Percentiles rank a stretch among this genome's conserved stretches.
These are phyloP conservation scores for Oryza meridionalis DNA, from an alignment of 176 grass and related monocot species.

Conservation along the genomic window DNA sequence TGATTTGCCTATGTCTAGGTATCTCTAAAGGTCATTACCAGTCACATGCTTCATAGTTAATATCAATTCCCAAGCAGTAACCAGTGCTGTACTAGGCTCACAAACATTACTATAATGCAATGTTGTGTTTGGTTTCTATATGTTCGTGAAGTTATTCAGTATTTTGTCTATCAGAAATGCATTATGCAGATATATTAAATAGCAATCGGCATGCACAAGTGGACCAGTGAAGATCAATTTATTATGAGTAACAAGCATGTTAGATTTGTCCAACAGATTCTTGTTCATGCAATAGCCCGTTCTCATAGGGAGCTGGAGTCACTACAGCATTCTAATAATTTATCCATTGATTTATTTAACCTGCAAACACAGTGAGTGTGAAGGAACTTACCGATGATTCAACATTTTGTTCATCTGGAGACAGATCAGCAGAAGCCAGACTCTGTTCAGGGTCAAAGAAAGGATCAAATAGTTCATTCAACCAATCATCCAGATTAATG, in stretches of 20 bases:
- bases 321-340: background rate
- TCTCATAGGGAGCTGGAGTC: background rate
- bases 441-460: constrained; percentile 31
- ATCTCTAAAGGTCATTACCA: background rate
- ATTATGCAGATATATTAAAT: background rate
- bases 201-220: background rate
- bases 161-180: background rate
- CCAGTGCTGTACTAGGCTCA: background rate
- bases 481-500: constrained; percentile 43
- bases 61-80: background rate
- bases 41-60: background rate
- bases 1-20: background rate
- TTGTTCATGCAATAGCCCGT: background rate
- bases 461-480: constrained; percentile 55
- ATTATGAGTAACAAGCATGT: background rate
- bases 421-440: constrained; percentile 2
- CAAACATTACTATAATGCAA: background rate
- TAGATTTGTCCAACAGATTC: background rate
- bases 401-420: constrained; percentile 40
- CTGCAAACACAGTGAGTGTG: background rate
- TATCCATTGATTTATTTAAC: background rate
- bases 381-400: constrained; percentile 58
- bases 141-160: constrained; percentile 21
- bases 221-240: constrained; percentile 6
- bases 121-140: background rate